A percentile compares a stretch with the other conserved stretches of the same genome.
These are phyloP conservation scores for Cryomyces minteri DNA, from an alignment of 495 filamentous ascomycete species.

Conservation along the genomic window DNA sequence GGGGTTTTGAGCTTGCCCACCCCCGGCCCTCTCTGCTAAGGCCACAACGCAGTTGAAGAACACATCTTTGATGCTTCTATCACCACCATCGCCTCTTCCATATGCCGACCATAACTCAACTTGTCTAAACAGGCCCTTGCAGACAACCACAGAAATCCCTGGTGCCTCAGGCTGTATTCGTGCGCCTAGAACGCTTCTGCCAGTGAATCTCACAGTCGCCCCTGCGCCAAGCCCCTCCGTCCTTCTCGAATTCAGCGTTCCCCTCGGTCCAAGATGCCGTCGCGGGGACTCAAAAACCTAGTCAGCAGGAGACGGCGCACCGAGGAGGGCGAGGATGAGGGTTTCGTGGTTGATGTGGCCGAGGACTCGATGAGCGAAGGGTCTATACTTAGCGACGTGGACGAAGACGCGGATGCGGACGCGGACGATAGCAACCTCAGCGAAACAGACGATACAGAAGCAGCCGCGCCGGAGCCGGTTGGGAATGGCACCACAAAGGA, in stretches of 20 bases:
- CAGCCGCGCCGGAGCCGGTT: conserved; percentile 21
- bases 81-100: too few relatives aligned
- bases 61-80: too few relatives aligned
- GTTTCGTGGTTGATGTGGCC: conserved; percentile 3
- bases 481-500: conserved; percentile 12
- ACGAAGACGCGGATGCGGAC: conserved; percentile 12
- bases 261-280: conserved; percentile 4
- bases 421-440: conserved; percentile 47
- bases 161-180: too few relatives aligned
- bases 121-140: too few relatives aligned
- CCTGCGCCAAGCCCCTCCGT: too few relatives aligned
- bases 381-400: conserved; percentile 10
- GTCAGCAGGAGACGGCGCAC: conserved; percentile 10
- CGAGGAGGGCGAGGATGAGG: conserved; percentile 14
- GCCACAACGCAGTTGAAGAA: too few relatives aligned
- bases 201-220: too few relatives aligned
- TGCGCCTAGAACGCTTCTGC: too few relatives aligned
- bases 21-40: too few relatives aligned
- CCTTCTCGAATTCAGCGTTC: not conserved
- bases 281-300: conserved; percentile 6
- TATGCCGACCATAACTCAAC: too few relatives aligned
- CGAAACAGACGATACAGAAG: conserved; percentile 38
- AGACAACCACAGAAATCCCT: too few relatives aligned
- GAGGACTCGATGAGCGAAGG: conserved; percentile 13
- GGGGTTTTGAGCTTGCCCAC: too few relatives aligned